phyloP scores from a whole-genome alignment of 2,329 filamentous ascomycete species.

The Blastomyces gilchristii region DNA sequence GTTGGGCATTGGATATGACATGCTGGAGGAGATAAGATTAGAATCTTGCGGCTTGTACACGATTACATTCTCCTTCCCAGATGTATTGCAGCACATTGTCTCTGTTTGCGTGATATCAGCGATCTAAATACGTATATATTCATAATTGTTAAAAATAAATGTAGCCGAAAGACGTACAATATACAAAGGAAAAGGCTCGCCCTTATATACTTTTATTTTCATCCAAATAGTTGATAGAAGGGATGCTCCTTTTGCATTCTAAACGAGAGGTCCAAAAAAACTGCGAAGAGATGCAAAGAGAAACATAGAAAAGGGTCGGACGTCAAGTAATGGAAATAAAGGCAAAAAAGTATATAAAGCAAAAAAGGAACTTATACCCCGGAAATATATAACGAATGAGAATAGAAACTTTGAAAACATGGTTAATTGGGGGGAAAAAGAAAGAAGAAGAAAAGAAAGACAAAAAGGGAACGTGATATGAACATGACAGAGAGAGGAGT shows the following conservation, averaged over 20 bases:
- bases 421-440: neutral
- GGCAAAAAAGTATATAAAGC: neutral
- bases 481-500: neutral
- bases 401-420: neutral
- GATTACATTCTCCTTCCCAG: neutral
- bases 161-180: neutral
- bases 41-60: neutral
- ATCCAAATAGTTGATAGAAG: neutral
- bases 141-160: neutral
- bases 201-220: neutral
- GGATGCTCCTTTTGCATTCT: neutral
- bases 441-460: neutral
- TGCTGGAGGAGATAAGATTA: neutral
- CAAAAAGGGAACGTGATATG: neutral
- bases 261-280: neutral
- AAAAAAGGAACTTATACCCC: neutral
- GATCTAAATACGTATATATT: neutral
- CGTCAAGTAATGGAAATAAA: neutral
- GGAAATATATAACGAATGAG: neutral
- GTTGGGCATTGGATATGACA: neutral
- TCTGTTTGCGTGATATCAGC: neutral
- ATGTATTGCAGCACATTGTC: neutral
- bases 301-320: neutral
- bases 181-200: neutral
- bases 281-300: neutral